Evolutionary conservation across 306 rosid genomes (phyloP), one percentile per base, ranked within the genome.

Genomic region (Sesbania bispinosa): DNA sequence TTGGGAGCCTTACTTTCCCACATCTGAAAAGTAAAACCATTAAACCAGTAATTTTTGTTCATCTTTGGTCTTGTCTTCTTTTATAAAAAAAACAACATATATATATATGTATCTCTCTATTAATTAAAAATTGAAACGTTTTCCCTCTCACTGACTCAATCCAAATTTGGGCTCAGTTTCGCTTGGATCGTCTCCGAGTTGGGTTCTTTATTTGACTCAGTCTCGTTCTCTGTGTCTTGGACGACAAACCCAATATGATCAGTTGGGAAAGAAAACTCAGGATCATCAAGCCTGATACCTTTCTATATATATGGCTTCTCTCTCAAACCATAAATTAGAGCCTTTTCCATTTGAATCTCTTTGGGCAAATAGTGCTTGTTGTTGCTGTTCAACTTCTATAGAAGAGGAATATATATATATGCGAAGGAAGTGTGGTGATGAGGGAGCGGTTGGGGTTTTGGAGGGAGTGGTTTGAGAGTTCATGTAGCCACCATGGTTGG

Each of bases 401-500:
- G 80, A 81, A 3, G 84, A 85, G 2, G 74, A 70, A n/a, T n/a
- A n/a, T n/a, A n/a, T n/a, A n/a, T n/a, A 35, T 1, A 35, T 0
- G 88, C 78, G 4, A 76, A 62, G 0, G 70, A 80, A 42, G 73
- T 5, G 13, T 23, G 6, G 10, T 6, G 48, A 59, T 52, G 39
- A 10, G 26, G 15, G 61, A 51, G 66, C 38, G 65, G 57, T 11
- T 53, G 16, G 1, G 77, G 67, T 61, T 83, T 85, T 0, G 85
- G 89, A 14, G 95, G 88, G 84, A 0, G 83, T 58, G 46, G 89
- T 71, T 21, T 93, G 98, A 54, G 88, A 88, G 69, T 88, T 90
- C 97, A 90, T 90, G 84, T 86, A 96, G 30, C 96, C 93, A 75
- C 96, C 96, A n/a, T n/a, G n/a, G n/a, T n/a, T n/a, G n/a, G n/a